Base-by-base conservation (phyloP, 2,329 filamentous ascomycete genomes). In the Chaetomiaceae sp. region DNA sequence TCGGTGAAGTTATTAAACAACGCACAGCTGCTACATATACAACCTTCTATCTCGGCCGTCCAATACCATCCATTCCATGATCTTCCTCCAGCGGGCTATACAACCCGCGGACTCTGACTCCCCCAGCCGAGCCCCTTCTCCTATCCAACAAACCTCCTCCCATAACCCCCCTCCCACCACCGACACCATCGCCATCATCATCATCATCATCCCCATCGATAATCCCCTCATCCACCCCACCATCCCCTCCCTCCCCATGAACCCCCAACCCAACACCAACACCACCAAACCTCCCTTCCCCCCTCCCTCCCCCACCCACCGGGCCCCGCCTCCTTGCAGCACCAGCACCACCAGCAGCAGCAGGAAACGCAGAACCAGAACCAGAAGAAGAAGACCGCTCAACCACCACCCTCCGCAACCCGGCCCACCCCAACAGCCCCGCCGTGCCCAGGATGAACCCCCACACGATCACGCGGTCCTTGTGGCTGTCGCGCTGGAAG, bases 401-500 rank as follows among this genome's bases (percentile, higher is more conserved):
- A n/a, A 20, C 34, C 15, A 44, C 30, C 3, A 74, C 59, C 42
- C 70, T 71, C 62, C 71, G 73, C 48, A 74, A 66, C 7, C 68
- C 75, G 6, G 79, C 77, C 78, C 79, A 83, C 20, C 72, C 77
- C 40, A 84, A 65, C 50, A 84, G 61, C 1, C 78, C 78, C 4
- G 72, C 58, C 1, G 78, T 82, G 43, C 74, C 76, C 9, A 79
- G 60, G 39, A 84, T 74, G 63, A 84, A 84, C 1, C 68, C 74
- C 73, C 80, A 79, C 4, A 84, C 80, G 29, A 84, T 82, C 55
- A 83, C 72, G 64, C 76, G 74, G 64, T 84, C 80, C 66, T 84
- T 84, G 62, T 74, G 74, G 61, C 76, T 80, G 62, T 84, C 80
- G 53, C 80, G 74, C 69, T 83, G 78, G 65, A 84, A 84, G 61